Base-by-base conservation (phyloP, 352 stramenopile species). In the Pythium pyrilobum region DNA sequence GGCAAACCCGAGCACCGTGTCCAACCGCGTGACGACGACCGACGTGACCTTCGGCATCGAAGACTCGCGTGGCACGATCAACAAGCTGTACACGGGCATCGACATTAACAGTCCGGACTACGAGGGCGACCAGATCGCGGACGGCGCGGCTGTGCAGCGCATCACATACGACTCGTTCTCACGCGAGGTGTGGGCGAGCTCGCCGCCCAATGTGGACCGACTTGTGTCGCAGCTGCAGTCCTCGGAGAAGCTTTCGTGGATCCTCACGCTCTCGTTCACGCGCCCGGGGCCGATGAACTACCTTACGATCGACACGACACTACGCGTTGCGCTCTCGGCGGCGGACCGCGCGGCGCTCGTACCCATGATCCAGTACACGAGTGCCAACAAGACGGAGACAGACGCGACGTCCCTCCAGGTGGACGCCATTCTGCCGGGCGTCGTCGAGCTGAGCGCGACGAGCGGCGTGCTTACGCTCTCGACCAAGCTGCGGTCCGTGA, bases 91-190 rank as follows among this genome's bases (percentile, higher is more conserved):
- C 60, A 72, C 69, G 0, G 89, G 85, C 49, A 72, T 69, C 38
- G 81, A 89, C 44, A 82, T 69, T 63, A 92, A 89, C 59, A 89
- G 77, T 24, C 78, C 76, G 1, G 65, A 66, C 42, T 91, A 70
- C 59, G 65, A 74, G 41, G 75, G 90, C 40, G 75, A 83, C 46
- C 67, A 69, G 23, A 83, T 78, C 48, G 85, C 82, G 23, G 78
- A 92, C 27, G 80, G 81, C 29, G 76, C 78, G n/a, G 80, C 75
- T 0, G 74, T 89, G 18, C 85, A 95, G 51, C 80, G 81, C 32
- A 64, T 93, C 36, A 79, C 84, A 41, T 92, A 92, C 46, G 77
- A 89, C 38, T 64, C 72, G 18, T 95, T 91, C 51, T 92, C 82
- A 27, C 53, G 64, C 37, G 70, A 89, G n/a, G 64, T 89, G 16